Percentiles rank a stretch among this genome's conserved stretches.
Conservation (phyloP, 768 basidiomycete species). For the Kwoniella mangroviensis region DNA sequence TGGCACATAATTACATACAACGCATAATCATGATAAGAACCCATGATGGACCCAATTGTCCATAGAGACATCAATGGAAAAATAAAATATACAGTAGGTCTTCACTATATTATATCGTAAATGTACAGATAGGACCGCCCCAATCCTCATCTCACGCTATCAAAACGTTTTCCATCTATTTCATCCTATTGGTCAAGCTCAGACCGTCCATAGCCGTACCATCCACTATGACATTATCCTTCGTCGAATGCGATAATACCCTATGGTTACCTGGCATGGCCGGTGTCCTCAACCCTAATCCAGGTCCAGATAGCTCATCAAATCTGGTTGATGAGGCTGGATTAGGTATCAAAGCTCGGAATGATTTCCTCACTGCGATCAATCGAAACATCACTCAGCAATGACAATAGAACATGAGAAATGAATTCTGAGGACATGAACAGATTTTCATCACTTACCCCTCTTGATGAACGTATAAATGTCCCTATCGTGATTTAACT, state of each 20-base stretch:
- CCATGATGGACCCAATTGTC: too few relatives aligned
- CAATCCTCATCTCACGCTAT: not conserved
- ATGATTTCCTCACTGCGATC: constrained; percentile 47
- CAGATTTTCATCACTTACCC: constrained; percentile 42
- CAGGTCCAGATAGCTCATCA: constrained; percentile 44
- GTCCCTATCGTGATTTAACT: constrained; percentile 72
- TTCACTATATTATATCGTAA: too few relatives aligned
- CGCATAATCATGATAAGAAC: too few relatives aligned
- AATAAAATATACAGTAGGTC: too few relatives aligned
- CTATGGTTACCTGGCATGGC: not conserved
- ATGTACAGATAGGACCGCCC: too few relatives aligned
- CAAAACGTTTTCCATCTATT: not conserved
- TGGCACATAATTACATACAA: not conserved
- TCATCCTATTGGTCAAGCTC: constrained; percentile 6
- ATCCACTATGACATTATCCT: constrained; percentile 8
- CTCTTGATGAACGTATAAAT: constrained; percentile 73
- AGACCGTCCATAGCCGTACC: not conserved
- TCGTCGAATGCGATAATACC: not conserved
- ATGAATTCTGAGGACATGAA: too few relatives aligned
- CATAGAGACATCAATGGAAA: too few relatives aligned
- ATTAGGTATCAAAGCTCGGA: constrained; percentile 39
- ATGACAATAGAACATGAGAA: too few relatives aligned
- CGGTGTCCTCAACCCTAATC: constrained; percentile 16
- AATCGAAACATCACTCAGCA: not conserved
- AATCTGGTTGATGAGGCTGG: constrained; percentile 33